Evolutionary conservation across 495 filamentous ascomycete genomes (phyloP).

Genomic region (Pyrenopolyporus hunteri): DNA sequence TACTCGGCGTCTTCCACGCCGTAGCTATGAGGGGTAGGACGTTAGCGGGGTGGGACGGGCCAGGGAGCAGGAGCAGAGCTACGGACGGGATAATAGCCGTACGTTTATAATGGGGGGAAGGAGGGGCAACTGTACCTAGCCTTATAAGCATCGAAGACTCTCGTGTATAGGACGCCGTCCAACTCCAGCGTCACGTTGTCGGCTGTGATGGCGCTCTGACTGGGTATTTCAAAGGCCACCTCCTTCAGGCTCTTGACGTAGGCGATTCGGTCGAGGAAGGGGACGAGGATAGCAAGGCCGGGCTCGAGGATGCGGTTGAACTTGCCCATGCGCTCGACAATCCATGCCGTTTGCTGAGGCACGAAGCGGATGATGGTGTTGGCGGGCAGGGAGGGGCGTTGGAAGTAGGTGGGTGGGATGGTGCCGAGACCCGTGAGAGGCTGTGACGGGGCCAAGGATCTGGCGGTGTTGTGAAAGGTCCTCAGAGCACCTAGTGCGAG

Average conservation of each 20-base stretch:
- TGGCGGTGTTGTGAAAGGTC: conserved; percentile 43
- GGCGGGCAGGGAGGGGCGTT: conserved; percentile 70
- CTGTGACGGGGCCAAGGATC: conserved; percentile 18
- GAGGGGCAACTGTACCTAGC: conserved; percentile 72
- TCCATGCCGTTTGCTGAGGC: conserved; percentile 98
- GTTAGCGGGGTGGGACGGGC: conserved; percentile 10
- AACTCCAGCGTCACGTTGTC: conserved; percentile 98
- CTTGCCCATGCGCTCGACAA: conserved; percentile 98
- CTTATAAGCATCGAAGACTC: conserved; percentile 97
- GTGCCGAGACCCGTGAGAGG: conserved; percentile 37
- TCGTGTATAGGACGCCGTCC: conserved; percentile 92
- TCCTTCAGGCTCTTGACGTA: conserved; percentile 99
- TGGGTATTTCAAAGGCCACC: conserved; percentile 92
- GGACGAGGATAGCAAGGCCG: conserved; percentile 85
- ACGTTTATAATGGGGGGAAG: too few species aligned
- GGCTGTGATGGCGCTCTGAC: conserved; percentile 94
- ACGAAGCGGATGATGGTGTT: conserved; percentile 98
- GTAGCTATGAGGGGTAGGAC: conserved; percentile 64
- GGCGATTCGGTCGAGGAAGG: conserved; percentile 92
- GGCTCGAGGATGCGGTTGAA: conserved; percentile 92
- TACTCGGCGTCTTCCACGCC: conserved; percentile 99
- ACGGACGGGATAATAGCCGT: too few species aligned
- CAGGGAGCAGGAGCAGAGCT: too few species aligned
- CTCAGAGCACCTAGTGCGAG: conserved; percentile 29
- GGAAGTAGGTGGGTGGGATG: conserved; percentile 62